These are phyloP conservation scores for Aureobasidium subglaciale DNA, from an alignment of 2,329 filamentous ascomycete genomes.

Conservation along the genomic window DNA sequence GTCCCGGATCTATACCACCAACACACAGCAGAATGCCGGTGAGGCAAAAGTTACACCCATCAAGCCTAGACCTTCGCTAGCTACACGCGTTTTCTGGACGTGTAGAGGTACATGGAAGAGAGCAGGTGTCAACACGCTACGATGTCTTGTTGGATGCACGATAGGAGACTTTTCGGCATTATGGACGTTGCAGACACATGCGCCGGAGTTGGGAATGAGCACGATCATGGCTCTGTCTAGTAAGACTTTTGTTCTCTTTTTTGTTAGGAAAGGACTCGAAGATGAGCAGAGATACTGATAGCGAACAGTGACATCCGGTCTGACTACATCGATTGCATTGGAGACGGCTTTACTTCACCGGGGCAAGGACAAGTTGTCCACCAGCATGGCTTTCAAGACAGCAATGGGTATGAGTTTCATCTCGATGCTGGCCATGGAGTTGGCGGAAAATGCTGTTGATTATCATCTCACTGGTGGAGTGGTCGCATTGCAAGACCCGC, in stretches of 20 bases:
- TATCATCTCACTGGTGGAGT: background rate
- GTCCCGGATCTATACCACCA: too few relatives aligned
- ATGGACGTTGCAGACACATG: background rate
- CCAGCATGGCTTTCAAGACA: background rate
- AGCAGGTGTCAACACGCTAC: background rate
- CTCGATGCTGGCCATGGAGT: slow-evolving; percentile 3
- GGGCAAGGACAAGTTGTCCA: background rate
- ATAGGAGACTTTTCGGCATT: background rate
- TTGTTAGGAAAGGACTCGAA: too few relatives aligned
- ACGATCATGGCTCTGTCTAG: background rate
- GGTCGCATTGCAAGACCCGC: background rate
- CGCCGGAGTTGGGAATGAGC: background rate
- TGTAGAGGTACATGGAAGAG: background rate
- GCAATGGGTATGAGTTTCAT: slow-evolving; percentile 5
- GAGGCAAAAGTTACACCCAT: too few relatives aligned
- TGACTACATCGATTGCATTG: background rate
- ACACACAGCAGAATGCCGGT: too few relatives aligned
- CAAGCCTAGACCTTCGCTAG: background rate
- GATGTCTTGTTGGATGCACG: background rate
- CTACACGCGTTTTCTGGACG: background rate
- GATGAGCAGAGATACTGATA: background rate
- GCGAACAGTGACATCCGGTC: background rate
- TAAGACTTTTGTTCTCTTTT: background rate
- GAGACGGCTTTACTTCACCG: background rate
- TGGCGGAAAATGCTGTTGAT: background rate